Base-by-base conservation (phyloP, 768 basidiomycete genomes). In the Termitomyces sp. region DNA sequence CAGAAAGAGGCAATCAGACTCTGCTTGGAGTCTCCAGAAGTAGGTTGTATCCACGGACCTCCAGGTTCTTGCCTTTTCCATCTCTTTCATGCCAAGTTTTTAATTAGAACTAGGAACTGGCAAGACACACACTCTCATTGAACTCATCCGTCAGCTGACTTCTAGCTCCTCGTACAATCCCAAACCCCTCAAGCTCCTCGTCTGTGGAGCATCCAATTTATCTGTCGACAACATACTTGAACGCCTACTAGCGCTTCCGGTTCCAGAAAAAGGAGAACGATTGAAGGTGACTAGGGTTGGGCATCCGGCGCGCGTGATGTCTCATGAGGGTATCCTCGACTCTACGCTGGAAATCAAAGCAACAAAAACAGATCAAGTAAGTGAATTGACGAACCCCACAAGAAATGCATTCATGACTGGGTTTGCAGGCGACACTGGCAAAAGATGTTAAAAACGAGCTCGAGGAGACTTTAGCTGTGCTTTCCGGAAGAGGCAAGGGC, bases 41-140 rank as follows among this genome's bases (percentile, higher is more conserved):
- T 98, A 0, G 92, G 91, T 1, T 92, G 93, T 62, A 93, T 99
- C 24, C 95, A 98, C 64, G 97, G 97, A 0, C 97, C 97, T n/a
- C 97, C 97, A 57, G 96, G 96, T 82, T 65, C 37, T 26, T 57
- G 19, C 42, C 15, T 10, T 19, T 35, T n/a, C 34, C 15, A 41
- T 10, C 7, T 26, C 5, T 34, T 43, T 42, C 9, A 24, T 34
- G 45, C 42, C 21, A 21, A 45, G 30, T 26, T 44, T 6, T 46
- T 8, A 34, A 42, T 52, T 45, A n/a, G 47, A 21, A 9, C 10
- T 48, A 85, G 86, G 90, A 56, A 96, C 94, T 2, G 96, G 96
- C 7, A 98, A 98, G 75, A 99, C 96, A 0, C 90, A 93, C 61
- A 97, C 96, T 0, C 77, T 99, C 17, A 88, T 98, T 34, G 96